A percentile compares a stretch with the other conserved stretches of the same genome.
Conservation (phyloP, 805 yeast species). For the Candida manassasensis region DNA sequence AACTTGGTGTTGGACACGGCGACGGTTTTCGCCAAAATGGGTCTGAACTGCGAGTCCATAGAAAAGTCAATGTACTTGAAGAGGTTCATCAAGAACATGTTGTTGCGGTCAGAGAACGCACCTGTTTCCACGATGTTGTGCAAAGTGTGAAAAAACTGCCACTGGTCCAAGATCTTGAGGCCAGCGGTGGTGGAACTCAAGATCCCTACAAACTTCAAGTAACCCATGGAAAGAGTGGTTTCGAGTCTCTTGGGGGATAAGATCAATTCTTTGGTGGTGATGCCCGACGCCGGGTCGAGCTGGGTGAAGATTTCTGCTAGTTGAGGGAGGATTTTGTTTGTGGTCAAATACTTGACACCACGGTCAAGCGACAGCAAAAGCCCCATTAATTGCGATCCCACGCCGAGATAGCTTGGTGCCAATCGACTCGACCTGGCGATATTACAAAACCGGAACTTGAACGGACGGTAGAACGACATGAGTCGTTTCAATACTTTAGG, state of each 20-base stretch:
- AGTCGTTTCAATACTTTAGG: constrained; percentile 85
- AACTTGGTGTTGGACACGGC: constrained; percentile 48
- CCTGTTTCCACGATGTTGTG: constrained; percentile 61
- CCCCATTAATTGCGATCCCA: constrained; percentile 73
- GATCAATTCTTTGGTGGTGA: constrained; percentile 68
- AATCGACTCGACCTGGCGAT: constrained; percentile 37
- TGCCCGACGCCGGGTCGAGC: constrained; percentile 74
- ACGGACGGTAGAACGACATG: constrained; percentile 85
- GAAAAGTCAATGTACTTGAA: constrained; percentile 60
- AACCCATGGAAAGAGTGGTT: constrained; percentile 67
- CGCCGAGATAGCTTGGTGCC: constrained; percentile 55
- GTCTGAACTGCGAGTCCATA: constrained; percentile 60
- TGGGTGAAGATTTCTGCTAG: constrained; percentile 86
- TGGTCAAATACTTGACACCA: constrained; percentile 63
- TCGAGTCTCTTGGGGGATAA: constrained; percentile 57
- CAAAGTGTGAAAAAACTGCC: constrained; percentile 81
- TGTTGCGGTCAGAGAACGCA: constrained; percentile 24
- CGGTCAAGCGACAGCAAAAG: constrained; percentile 56
- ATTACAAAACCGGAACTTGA: constrained; percentile 69
- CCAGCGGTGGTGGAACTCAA: constrained; percentile 62
- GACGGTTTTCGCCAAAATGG: constrained; percentile 61
- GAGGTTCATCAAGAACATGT: constrained; percentile 52
- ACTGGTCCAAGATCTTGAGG: constrained; percentile 61
- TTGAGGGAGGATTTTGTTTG: constrained; percentile 80
- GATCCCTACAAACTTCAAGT: constrained; percentile 73